Percentiles rank a stretch among this genome's conserved stretches.
phyloP scores from a whole-genome alignment of 2,329 filamentous ascomycete genomes.

The Botrytis elliptica region DNA sequence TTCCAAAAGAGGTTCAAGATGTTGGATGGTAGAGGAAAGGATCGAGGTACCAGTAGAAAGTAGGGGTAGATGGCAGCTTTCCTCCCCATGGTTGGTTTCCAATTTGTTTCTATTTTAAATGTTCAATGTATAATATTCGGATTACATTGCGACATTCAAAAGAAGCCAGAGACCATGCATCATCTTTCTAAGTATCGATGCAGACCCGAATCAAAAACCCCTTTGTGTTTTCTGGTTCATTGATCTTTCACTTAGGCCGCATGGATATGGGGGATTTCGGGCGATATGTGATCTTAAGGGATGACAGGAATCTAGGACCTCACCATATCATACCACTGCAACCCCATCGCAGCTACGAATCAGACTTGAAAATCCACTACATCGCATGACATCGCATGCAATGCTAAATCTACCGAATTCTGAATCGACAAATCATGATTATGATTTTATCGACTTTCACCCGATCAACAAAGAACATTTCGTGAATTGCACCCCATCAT shows the following conservation, averaged over 20 bases:
- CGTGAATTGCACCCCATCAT: no score
- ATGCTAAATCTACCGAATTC: no score
- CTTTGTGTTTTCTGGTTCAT: not conserved
- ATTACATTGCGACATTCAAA: not conserved
- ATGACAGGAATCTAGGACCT: not conserved
- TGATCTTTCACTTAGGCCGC: not conserved
- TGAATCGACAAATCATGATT: no score
- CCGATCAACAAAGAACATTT: no score
- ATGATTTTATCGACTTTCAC: no score
- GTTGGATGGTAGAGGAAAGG: slow-evolving; percentile 43
- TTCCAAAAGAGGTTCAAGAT: slow-evolving; percentile 69
- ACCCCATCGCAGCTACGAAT: no score
- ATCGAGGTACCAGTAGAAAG: slow-evolving; percentile 35
- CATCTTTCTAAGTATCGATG: not conserved
- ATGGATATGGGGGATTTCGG: not conserved
- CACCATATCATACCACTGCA: not conserved
- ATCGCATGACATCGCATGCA: no score
- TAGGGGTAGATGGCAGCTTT: not conserved
- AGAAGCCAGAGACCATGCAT: not conserved
- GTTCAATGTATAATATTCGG: not conserved
- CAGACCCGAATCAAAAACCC: not conserved
- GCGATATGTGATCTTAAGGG: not conserved
- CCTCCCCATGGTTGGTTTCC: not conserved
- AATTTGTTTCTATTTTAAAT: not conserved
- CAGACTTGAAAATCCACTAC: no score